Base-by-base conservation (phyloP, 495 filamentous ascomycete species). In the Podospora pseudoanserina region DNA sequence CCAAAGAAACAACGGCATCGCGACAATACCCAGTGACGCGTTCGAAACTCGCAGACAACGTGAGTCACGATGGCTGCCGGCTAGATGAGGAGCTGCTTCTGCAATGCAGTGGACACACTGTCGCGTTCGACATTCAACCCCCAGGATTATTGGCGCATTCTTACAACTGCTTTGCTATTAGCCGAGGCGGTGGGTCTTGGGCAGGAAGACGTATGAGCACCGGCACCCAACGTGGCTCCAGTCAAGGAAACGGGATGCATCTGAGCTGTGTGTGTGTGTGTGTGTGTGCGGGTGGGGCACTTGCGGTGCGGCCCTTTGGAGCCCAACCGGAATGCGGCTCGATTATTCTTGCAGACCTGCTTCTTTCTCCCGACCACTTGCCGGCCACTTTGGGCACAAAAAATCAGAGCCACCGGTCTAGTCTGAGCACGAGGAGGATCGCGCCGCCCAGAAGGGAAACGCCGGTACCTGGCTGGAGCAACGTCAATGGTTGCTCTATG, bases 191-290 rank as follows among this genome's bases (percentile, higher is more conserved):
- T 77, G 75, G 75, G 76, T 74, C 71, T 73, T 72, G 75, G 76
- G 75, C 74, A 78, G 66, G 39, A 74, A 76, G 71, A n/a, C 19
- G 62, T 70, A 65, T 63, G 66, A 58, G 63, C 58, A 60, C 27
- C 60, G 44, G 57, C 59, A 58, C 65, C 68, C 65, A 73, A 78
- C 76, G 76, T 78, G 76, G 76, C 76, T 74, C 75, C 76, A 78
- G 54, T 76, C 72, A 71, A 70, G 28, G 54, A 39, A 60, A 65
- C 67, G 30, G 60, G 65, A 58, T 23, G 64, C 34, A 65, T 67
- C 72, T 61, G 58, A 32, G 34, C 61, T 63, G 61, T 66, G 66
- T 56, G 26, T 44, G 49, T 20, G 20, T 20, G 20, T 20, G 20
- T 32, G 30, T 32, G 30, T 6, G 30, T 7, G 30, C 30, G 3